Conservation (phyloP, 805 yeast species). For the Ogataea kodamae region DNA sequence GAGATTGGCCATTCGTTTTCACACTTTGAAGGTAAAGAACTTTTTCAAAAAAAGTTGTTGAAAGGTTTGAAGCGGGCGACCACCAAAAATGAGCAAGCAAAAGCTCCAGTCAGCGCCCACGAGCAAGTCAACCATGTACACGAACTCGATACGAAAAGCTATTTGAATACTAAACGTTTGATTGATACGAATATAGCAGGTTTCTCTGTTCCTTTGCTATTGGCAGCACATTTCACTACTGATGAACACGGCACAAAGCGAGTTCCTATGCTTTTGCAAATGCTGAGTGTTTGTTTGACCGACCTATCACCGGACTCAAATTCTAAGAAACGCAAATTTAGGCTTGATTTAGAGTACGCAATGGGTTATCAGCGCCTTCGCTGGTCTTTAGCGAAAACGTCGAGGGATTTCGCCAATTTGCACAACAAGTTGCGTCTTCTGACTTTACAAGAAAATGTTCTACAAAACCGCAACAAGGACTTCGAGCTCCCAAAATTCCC, state of each 20-base stretch:
- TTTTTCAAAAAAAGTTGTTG: constrained; percentile 18
- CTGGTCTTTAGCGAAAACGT: constrained; percentile 76
- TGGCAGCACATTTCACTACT: constrained; percentile 68
- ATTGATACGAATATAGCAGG: constrained; percentile 58
- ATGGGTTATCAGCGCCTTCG: constrained; percentile 71
- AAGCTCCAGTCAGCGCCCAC: constrained; percentile 9
- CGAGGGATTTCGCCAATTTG: constrained; percentile 66
- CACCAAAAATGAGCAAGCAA: constrained; percentile 12
- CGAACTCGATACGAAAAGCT: constrained; percentile 25
- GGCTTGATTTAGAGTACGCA: constrained; percentile 85
- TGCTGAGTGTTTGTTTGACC: constrained; percentile 62
- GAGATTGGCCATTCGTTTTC: constrained; percentile 2
- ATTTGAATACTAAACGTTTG: constrained; percentile 30
- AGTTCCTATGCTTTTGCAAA: constrained; percentile 76
- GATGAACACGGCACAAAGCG: constrained; percentile 76
- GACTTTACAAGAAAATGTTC: constrained; percentile 40
- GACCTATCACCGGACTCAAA: constrained; percentile 42
- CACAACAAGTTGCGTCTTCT: constrained; percentile 65
- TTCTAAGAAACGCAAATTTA: constrained; percentile 45
- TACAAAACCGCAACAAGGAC: constrained; percentile 22
- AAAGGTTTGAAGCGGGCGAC: constrained; percentile 20
- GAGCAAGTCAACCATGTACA: constrained; percentile 16
- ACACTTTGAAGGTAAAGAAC: constrained; percentile 15
- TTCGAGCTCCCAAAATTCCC: constrained; percentile 39
- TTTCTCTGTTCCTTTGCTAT: constrained; percentile 67